Base-by-base conservation (phyloP, 2,329 filamentous ascomycete genomes). In the Orbilia oligospora region DNA sequence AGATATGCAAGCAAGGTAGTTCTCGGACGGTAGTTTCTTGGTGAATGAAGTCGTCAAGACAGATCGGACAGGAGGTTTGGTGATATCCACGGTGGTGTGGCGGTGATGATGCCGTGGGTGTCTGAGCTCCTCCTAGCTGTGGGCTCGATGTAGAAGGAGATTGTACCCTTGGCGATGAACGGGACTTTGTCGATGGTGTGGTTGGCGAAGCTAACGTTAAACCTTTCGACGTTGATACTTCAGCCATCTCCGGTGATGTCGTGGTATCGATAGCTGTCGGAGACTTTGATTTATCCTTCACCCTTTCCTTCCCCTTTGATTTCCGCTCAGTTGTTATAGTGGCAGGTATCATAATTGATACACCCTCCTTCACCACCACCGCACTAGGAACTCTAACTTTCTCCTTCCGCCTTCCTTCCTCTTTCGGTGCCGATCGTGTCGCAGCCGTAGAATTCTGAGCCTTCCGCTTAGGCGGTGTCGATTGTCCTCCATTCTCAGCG, bases 41-140 rank as follows among this genome's bases (percentile, higher is more conserved):
- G 16, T 90, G 88, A 30, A 91, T 88, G 82, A 93, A 98, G 76
- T 93, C 90, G 69, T 93, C 92, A 0, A 97, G 87, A 83, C 96
- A 99, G 67, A 98, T 97, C n/a, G 93, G 90, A 83, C 96, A 98
- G 1, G 89, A 91, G 0, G 93, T 90, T 83, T 98, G 96, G 20
- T 90, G 90, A 81, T 92, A 79, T 22, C 76, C 76, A n/a, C 71
- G 49, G 14, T 46, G 56, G 16, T 71, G 49, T 4, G 87, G 44
- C 84, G 83, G 33, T 82, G 41, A 24, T n/a, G 30, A 51, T 18
- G 20, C 1, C n/a, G 38, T 41, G 38, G 38, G 36, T 3, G 71
- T 41, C 48, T 41, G 27, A 5, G 48, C 16, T n/a, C 38, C 38
- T 27, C 33, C 18, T 24, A 53, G 10, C 33, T 20, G 55, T 36